Evolutionary conservation across 768 basidiomycete genomes (phyloP), one percentile per base, ranked within the genome.

Genomic region (Chalciporus piperatus): DNA sequence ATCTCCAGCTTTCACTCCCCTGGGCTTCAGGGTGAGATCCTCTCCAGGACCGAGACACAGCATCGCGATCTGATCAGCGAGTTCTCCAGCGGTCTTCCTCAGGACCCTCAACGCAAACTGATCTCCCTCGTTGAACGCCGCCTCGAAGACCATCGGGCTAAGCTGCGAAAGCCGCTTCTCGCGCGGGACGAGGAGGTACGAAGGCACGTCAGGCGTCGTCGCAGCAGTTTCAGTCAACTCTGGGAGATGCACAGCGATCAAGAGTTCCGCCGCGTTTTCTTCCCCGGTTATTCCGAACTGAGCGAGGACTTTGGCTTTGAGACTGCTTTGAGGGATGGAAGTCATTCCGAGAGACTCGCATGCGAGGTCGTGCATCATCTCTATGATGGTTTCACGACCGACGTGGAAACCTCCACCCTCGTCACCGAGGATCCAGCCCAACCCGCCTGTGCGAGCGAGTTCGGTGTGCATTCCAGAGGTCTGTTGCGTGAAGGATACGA

Each of bases 401-500:
- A 92, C 84, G 61, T 86, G 79, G 60, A 80, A 92, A 11, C 90
- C 90, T 19, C 88, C 83, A 11, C 91, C 91, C 64, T 92, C 89
- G 62, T 92, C 89, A 7, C 89, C 88, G 11, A 91, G 73, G 17
- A 91, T 82, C 87, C 88, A 90, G 1, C 89, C 89, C 86, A 85
- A 90, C 1, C 89, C 89, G 4, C 89, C 89, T 27, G 81, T 76
- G 7, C 89, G 77, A 1, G 82, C 87, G 38, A 89, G 76, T 59
- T 89, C 83, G 43, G 78, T 63, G 19, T 87, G 72, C n/a, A 55
- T 52, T 8, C 70, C 71, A 11, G 63, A 70, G 5, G 66, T 67
- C 0, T 58, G 68, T 40, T 77, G 73, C 45, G 70, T 71, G 69
- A 89, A 91, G 48, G 81, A 80, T 14, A 85, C 84, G 30, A 85